Evolutionary conservation across 305 asterid genomes (phyloP), one percentile per base, ranked within the genome.

Genomic region (Fraxinus dipetala): DNA sequence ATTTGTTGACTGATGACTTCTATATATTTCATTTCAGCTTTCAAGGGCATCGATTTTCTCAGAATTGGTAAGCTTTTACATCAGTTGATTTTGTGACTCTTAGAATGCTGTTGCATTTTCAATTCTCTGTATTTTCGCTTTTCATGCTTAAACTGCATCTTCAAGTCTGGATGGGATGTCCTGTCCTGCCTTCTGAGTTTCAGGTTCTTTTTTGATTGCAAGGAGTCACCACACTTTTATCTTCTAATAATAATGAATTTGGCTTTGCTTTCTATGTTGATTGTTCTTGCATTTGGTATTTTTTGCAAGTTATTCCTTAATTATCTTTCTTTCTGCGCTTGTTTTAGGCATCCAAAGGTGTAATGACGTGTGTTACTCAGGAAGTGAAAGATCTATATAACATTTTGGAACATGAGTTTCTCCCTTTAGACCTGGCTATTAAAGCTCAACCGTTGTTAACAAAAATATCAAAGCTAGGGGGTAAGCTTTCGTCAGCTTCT

Each of bases 301-400:
- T 40, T 16, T 14, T 73, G 31, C 38, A 13, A 24, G 54, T 9
- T 65, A n/a, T 72, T 43, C 72, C 78, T 72, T 51, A 79, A 34
- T 6, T 76, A 26, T 54, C 61, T 84, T 61, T 82, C 51, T 45
- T 65, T 16, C 83, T 32, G 40, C 48, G 72, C 38, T 86, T 75
- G 72, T 85, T 79, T 63, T 78, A 95, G 98, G 93, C 88, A 61
- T 88, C 93, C 72, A 94, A 92, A 89, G 98, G 98, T 76, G 97
- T 95, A 34, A 87, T 93, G 96, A 89, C 90, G 56, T 93, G 97
- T 87, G 97, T 88, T 6, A 86, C 92, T 26, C 98, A 88, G 81
- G 98, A 95, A 89, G 97, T 95, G 70, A 95, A 95, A 87, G 98
- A 95, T 84, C 91, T 95, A 75, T 91, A 87, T 87, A 87, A 90